Evolutionary conservation across 1,284 basidiomycete genomes (phyloP).

Genomic region (Heliocybe sulcata): DNA sequence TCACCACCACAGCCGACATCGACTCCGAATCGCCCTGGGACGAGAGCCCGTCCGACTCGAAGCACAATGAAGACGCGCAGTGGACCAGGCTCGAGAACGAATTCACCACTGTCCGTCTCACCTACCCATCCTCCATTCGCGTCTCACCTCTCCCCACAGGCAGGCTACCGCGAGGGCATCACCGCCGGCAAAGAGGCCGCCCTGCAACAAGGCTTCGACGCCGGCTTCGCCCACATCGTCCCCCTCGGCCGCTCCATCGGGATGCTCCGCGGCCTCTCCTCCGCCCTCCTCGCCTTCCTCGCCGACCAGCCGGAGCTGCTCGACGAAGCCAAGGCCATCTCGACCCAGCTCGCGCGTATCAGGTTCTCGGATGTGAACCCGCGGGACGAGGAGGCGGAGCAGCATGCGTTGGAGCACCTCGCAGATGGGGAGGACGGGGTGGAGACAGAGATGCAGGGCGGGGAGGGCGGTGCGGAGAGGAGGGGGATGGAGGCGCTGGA

Average conservation of each 20-base stretch:
- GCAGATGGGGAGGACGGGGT: slow-evolving; percentile 19
- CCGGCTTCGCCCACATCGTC: slow-evolving; percentile 67
- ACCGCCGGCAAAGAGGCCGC: slow-evolving; percentile 76
- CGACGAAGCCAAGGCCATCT: slow-evolving; percentile 44
- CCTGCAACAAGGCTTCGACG: slow-evolving; percentile 78
- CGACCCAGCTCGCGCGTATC: slow-evolving; percentile 43
- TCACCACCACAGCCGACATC: too few relatives aligned
- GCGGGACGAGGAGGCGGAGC: slow-evolving; percentile 63
- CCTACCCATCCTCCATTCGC: slow-evolving; percentile 6
- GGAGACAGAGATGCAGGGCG: slow-evolving; percentile 13
- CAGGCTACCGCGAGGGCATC: slow-evolving; percentile 85
- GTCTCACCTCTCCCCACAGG: slow-evolving; percentile 33
- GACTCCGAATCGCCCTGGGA: background rate
- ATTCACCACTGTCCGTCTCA: background rate
- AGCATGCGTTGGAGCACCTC: slow-evolving; percentile 61
- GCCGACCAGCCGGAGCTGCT: slow-evolving; percentile 9
- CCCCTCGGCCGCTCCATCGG: slow-evolving; percentile 73
- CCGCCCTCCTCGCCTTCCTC: slow-evolving; percentile 52
- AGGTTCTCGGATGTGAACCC: slow-evolving; percentile 63
- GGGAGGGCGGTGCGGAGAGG: slow-evolving; percentile 38
- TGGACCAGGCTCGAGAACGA: background rate
- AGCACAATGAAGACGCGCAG: background rate
- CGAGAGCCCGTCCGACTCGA: background rate
- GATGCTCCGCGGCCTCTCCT: slow-evolving; percentile 56
- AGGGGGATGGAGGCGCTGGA: slow-evolving; percentile 45